Conservation (phyloP, 768 basidiomycete species). For the Xerocomus spinulosus region DNA sequence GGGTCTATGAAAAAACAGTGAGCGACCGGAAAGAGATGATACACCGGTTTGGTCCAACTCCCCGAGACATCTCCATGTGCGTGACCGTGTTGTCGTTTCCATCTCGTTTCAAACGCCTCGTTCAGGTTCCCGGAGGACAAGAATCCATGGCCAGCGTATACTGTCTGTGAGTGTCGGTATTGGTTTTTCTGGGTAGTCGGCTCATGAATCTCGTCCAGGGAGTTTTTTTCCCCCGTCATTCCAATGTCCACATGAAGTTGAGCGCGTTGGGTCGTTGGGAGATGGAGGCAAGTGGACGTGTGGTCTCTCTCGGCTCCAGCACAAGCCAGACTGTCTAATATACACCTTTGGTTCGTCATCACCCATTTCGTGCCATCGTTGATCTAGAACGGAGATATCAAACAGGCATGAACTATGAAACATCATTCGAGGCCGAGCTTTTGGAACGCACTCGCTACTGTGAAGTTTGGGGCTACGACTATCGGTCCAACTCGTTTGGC, state of each 20-base stretch:
- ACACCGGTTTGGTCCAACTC: slow-evolving; percentile 48
- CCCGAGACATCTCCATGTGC: slow-evolving; percentile 43
- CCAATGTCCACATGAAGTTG: slow-evolving; percentile 40
- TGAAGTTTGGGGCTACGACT: slow-evolving; percentile 61
- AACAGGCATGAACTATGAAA: slow-evolving; percentile 51
- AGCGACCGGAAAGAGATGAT: slow-evolving; percentile 44
- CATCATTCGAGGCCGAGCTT: slow-evolving; percentile 59
- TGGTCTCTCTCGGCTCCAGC: slow-evolving; percentile 50
- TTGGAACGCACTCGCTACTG: slow-evolving; percentile 45
- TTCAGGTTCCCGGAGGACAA: slow-evolving; percentile 49
- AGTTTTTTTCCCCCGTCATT: slow-evolving; percentile 45
- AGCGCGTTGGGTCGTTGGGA: slow-evolving; percentile 47
- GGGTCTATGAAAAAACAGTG: slow-evolving; percentile 43
- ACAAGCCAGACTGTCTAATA: slow-evolving; percentile 53
- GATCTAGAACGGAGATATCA: background rate
- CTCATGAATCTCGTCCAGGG: no score
- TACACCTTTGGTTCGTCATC: slow-evolving; percentile 52
- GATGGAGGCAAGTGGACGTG: slow-evolving; percentile 74
- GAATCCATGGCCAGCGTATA: slow-evolving; percentile 54
- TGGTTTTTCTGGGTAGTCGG: no score
- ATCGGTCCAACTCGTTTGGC: slow-evolving; percentile 32
- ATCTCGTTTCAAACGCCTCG: slow-evolving; percentile 1
- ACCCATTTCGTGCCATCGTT: background rate
- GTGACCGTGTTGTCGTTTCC: slow-evolving; percentile 1
- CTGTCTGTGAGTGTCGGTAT: slow-evolving; percentile 44